Conservation (phyloP, 257 asterid species). For the Mitragyna speciosa region DNA sequence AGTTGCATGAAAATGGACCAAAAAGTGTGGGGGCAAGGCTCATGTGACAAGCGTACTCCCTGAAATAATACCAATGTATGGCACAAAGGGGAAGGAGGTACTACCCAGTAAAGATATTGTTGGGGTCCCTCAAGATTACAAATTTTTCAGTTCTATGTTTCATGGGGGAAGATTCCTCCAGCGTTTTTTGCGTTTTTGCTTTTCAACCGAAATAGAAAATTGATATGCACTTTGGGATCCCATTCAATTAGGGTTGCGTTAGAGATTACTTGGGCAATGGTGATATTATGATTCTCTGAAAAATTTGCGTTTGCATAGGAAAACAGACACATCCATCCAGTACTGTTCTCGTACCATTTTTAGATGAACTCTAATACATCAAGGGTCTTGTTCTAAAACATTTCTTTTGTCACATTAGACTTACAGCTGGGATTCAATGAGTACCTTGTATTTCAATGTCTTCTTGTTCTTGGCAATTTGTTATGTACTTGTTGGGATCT, state of each 20-base stretch:
- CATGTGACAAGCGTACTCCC: slow-evolving; percentile 6
- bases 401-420: background rate
- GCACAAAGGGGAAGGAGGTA: background rate
- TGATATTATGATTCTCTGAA: slow-evolving; percentile 3
- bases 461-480: background rate
- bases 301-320: background rate
- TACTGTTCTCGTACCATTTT: slow-evolving; percentile 7
- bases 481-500: background rate
- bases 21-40: background rate
- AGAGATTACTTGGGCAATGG: background rate
- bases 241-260: background rate
- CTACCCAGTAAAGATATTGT: slow-evolving; percentile 14
- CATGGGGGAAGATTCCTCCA: background rate
- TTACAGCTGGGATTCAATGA: background rate
- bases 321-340: background rate
- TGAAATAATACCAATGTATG: too few species aligned
- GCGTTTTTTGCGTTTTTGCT: background rate
- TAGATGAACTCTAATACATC: too few species aligned
- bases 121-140: background rate
- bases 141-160: background rate
- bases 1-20: slow-evolving; percentile 12
- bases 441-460: background rate
- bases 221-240: too few species aligned
- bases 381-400: background rate
- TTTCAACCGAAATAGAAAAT: background rate